Conservation (phyloP, 2,329 filamentous ascomycete genomes). For the Claviceps purpurea region DNA sequence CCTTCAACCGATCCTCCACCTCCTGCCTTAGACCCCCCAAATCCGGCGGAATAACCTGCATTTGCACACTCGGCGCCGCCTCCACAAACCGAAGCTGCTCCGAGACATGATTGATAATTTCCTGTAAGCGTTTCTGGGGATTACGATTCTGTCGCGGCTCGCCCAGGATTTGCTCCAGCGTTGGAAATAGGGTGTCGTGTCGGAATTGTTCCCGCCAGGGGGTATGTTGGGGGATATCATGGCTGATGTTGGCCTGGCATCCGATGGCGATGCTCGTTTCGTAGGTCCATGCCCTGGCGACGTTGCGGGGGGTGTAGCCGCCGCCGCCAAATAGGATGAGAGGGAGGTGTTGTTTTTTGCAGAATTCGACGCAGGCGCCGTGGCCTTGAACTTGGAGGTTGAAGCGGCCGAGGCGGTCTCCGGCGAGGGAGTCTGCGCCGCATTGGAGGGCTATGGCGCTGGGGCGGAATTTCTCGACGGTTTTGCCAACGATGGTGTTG, state of each 20-base stretch:
- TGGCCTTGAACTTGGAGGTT: slow-evolving; percentile 94
- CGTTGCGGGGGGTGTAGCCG: slow-evolving; percentile 92
- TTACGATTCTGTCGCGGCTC: slow-evolving; percentile 69
- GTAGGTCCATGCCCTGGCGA: slow-evolving; percentile 91
- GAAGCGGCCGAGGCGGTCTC: slow-evolving; percentile 87
- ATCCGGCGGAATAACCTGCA: slow-evolving; percentile 67
- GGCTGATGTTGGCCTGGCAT: slow-evolving; percentile 54
- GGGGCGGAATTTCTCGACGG: slow-evolving; percentile 74
- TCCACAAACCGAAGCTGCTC: slow-evolving; percentile 81
- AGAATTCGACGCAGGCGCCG: slow-evolving; percentile 78
- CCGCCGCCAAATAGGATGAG: slow-evolving; percentile 87
- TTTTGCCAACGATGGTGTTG: slow-evolving; percentile 62
- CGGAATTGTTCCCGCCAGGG: slow-evolving; percentile 84
- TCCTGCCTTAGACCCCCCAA: slow-evolving; percentile 54
- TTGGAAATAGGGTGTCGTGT: slow-evolving; percentile 76
- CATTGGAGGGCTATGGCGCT: slow-evolving; percentile 89
- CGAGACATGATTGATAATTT: slow-evolving; percentile 63
- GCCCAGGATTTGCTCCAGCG: slow-evolving; percentile 56
- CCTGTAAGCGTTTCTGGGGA: slow-evolving; percentile 58
- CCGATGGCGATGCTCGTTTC: slow-evolving; percentile 86
- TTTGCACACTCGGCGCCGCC: slow-evolving; percentile 76
- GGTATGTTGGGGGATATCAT: slow-evolving; percentile 64
- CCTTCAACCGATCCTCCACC: slow-evolving; percentile 53
- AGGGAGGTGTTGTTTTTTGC: slow-evolving; percentile 68
- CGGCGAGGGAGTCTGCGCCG: slow-evolving; percentile 85